A percentile compares a stretch with the other conserved stretches of the same genome.
phyloP scores from a whole-genome alignment of 179 eudicot genomes.

The Spergularia azorica region DNA sequence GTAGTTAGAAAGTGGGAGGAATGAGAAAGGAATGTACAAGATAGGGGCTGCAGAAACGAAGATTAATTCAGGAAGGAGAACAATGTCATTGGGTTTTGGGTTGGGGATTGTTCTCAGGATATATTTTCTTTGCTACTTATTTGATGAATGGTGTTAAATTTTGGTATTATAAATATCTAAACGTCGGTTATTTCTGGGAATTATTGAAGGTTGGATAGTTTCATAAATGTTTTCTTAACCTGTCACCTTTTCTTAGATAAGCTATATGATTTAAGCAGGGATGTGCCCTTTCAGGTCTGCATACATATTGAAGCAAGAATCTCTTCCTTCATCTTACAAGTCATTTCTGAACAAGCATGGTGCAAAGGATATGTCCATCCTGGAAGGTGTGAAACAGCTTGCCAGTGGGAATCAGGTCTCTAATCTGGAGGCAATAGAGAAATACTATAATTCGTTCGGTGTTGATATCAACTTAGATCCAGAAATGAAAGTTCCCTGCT shows the following conservation, averaged over 20 bases:
- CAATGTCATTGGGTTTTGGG: no score
- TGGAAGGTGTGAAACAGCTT: slow-evolving; percentile 72
- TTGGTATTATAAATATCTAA: background rate
- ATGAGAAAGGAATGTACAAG: background rate
- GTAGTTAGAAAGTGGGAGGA: background rate
- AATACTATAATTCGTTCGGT: slow-evolving; percentile 62
- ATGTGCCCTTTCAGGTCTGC: slow-evolving; percentile 74
- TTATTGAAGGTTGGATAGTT: background rate
- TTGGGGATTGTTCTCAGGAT: background rate
- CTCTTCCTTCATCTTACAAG: slow-evolving; percentile 83
- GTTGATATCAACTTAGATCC: slow-evolving; percentile 72
- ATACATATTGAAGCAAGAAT: slow-evolving; percentile 86
- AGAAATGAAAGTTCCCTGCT: slow-evolving; percentile 88
- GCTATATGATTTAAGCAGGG: slow-evolving; percentile 20
- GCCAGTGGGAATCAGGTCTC: slow-evolving; percentile 65
- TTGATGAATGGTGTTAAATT: no score
- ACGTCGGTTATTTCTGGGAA: background rate
- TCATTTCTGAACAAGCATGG: slow-evolving; percentile 97
- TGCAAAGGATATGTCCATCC: slow-evolving; percentile 64
- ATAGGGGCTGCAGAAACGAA: no score
- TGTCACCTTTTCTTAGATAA: background rate
- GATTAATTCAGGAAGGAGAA: no score
- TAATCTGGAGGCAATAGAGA: slow-evolving; percentile 67
- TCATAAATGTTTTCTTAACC: background rate
- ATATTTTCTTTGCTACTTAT: background rate